Evolutionary conservation across 2,329 filamentous ascomycete genomes (phyloP), one percentile per base, ranked within the genome.

Genomic region (Botrytis pseudocinerea): DNA sequence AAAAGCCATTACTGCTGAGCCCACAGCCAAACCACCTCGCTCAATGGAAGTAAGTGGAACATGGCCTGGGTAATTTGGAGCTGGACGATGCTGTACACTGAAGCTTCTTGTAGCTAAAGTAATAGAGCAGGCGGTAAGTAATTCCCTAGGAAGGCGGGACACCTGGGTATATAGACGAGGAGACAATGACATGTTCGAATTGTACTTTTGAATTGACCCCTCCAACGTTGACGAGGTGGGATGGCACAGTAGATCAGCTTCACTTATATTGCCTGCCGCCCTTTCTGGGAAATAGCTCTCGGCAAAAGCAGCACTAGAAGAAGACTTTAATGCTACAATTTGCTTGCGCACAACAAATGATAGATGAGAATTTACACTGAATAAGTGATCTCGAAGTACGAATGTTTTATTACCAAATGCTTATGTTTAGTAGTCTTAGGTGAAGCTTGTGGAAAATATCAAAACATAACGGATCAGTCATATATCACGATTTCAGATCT

Each of bases 21-120:
- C 90, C 66, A 91, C 80, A 63, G 89, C 89, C 65, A 99, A 86
- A 28, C 90, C 90, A 74, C 89, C 87, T 72, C 93, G 91, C 84
- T 98, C 96, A 73, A 93, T 79, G 60, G 84, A 83, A 12, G 92
- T 97, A 72, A 99, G 88, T 51, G 95, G 96, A 46, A 98, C 90
- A 88, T 99, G 96, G 82, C 94, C 94, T 44, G 77, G 75, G 70
- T 79, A 79, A 71, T 77, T 78, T 65, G 78, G 78, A 38, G 75
- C 73, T 25, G 95, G 95, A 10, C 96, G 92, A 82, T 92, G 92
- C 78, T 97, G 89, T 75, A 94, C 89, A 61, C 95, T 97, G 85
- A 98, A 97, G 48, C 82, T 80, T 75, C 88, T 75, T 40, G 73
- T 72, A 66, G 73, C 72, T 28, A 78, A 32, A n/a, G 77, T 75